Base-by-base conservation (phyloP, 495 filamentous ascomycete genomes). In the Xylaria scruposa region DNA sequence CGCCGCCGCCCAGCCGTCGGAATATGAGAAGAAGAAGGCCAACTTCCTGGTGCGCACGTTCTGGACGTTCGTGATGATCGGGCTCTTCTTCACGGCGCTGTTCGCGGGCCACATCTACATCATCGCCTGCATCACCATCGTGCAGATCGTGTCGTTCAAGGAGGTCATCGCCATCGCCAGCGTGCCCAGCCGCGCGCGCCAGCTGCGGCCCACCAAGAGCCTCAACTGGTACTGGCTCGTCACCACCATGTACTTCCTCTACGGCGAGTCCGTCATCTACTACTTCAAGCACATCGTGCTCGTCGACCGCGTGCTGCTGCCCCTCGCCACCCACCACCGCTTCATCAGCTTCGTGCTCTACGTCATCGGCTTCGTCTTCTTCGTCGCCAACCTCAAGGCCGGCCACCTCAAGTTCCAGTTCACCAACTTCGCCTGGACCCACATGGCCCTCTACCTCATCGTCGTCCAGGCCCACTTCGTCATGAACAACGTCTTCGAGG, bases 401-500 rank as follows among this genome's bases (percentile, higher is more conserved):
- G 95, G 95, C 13, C 94, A 97, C 80, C 97, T 97, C 82, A 92
- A 90, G 78, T 98, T 98, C 85, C 97, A 99, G 81, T 99, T 99
- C 84, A 95, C 94, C 53, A 95, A 99, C 79, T 99, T 98, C 78
- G 97, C 93, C 60, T 98, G 97, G 97, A 97, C 96, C 3, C 97
- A 99, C 81, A 98, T 99, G 94, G 97, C 97, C 2, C 88, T 99
- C 40, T 98, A 97, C 85, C 84, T 99, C 77, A 98, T 99, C 75
- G 94, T 98, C 31, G 94, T 97, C 15, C 97, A 99, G 80, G 94
- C 97, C 29, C 97, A 99, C 81, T 99, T 99, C 78, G 94, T 99
- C 81, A 98, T 99, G 92, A 98, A 99, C 86, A 99, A 98, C 82
- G 91, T 98, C 71, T 95, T 99, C 80, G 97, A 99, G 84, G 97